Conservation (phyloP, 164 flowering plant genomes). For the Cinnamomum micranthum region DNA sequence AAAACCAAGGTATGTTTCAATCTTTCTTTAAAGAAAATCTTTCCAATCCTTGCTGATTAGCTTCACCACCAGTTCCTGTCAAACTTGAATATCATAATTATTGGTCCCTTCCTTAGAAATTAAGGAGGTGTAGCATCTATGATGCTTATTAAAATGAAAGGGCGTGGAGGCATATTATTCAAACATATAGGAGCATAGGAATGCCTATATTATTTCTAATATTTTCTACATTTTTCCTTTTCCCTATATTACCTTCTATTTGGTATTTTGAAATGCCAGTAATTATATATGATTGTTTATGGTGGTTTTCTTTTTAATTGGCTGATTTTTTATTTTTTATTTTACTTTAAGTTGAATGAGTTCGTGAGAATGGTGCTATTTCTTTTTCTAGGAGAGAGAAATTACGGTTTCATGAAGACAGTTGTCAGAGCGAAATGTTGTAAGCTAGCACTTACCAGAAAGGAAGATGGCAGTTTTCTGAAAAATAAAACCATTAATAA, state of each 20-base stretch:
- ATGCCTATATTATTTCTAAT: too few relatives aligned
- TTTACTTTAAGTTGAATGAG: background rate
- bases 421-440: background rate
- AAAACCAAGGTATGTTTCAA: slow-evolving; percentile 55
- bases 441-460: background rate
- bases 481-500: too few relatives aligned
- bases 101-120: background rate
- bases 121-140: background rate
- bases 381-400: background rate
- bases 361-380: background rate
- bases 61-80: background rate
- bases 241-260: too few relatives aligned
- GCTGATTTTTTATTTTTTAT: background rate
- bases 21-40: background rate
- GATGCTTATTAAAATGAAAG: background rate
- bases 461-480: background rate
- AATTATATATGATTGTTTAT: background rate
- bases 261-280: background rate
- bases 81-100: background rate
- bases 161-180: too few relatives aligned
- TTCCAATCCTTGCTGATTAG: background rate
- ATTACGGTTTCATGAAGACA: background rate
- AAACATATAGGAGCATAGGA: too few relatives aligned
- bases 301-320: background rate
- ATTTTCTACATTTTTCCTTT: background rate